A percentile compares a stretch with the other conserved stretches of the same genome.
phyloP scores from a whole-genome alignment of 352 stramenopile species.

The Pythium apleroticum region DNA sequence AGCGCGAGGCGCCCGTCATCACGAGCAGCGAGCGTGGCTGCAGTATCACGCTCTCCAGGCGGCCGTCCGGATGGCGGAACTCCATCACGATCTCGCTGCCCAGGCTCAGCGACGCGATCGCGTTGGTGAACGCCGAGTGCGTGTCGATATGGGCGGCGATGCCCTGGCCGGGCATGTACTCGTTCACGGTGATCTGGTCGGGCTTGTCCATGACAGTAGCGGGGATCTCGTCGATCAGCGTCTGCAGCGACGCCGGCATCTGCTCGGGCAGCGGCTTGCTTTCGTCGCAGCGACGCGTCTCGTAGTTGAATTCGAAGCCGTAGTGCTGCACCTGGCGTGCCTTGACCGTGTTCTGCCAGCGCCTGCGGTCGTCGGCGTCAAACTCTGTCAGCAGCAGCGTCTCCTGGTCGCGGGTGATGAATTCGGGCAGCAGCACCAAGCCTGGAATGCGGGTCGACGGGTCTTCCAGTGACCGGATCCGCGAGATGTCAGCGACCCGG shows the following conservation, averaged over 20 bases:
- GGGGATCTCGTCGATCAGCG: constrained; percentile 55
- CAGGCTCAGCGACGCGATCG: constrained; percentile 80
- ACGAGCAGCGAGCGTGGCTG: constrained; percentile 75
- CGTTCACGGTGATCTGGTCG: constrained; percentile 87
- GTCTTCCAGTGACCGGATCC: constrained; percentile 38
- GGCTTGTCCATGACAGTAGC: constrained; percentile 59
- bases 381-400: constrained; percentile 51
- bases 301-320: constrained; percentile 88
- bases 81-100: constrained; percentile 85
- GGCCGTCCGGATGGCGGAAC: constrained; percentile 65
- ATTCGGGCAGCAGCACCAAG: constrained; percentile 60
- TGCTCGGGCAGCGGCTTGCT: constrained; percentile 41
- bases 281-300: constrained; percentile 65
- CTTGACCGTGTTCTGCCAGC: constrained; percentile 75
- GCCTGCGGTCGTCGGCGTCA: constrained; percentile 45
- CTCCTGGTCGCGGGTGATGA: constrained; percentile 66
- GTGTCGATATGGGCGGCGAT: constrained; percentile 89
- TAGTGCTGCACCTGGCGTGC: constrained; percentile 89
- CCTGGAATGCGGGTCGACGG: constrained; percentile 53
- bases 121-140: constrained; percentile 83
- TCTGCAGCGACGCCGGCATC: constrained; percentile 43
- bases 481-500: constrained; percentile 58
- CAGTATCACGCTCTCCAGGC: constrained; percentile 62
- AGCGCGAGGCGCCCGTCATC: constrained; percentile 81
- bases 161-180: constrained; percentile 87